Evolutionary conservation across 768 basidiomycete genomes (phyloP).

Genomic region (Rickenella mellea): DNA sequence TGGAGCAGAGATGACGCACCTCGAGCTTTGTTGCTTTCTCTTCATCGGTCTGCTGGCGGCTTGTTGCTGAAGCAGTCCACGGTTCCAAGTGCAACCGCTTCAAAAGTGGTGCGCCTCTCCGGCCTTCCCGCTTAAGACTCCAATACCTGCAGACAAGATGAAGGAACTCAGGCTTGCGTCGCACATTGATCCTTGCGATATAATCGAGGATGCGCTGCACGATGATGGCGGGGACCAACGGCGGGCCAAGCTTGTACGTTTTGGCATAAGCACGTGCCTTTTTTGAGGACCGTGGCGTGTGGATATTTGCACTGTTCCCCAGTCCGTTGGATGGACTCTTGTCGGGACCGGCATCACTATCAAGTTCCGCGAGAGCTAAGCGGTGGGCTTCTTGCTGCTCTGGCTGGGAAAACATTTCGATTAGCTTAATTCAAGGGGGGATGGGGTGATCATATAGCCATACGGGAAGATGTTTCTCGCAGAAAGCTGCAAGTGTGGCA

Average conservation of each 20-base stretch:
- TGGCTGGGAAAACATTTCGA: constrained; percentile 29
- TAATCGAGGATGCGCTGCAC: constrained; percentile 74
- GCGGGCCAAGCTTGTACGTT: constrained; percentile 86
- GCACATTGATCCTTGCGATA: constrained; percentile 53
- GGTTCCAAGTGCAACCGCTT: constrained; percentile 94
- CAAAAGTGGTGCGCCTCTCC: constrained; percentile 86
- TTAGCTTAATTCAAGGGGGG: background rate
- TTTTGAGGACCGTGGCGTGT: constrained; percentile 44
- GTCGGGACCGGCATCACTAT: constrained; percentile 19
- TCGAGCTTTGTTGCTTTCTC: constrained; percentile 78
- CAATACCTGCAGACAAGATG: constrained; percentile 81
- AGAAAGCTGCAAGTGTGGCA: constrained; percentile 67
- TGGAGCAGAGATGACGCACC: constrained; percentile 31
- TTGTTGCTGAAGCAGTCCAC: constrained; percentile 77
- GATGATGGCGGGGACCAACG: constrained; percentile 80
- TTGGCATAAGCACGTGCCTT: constrained; percentile 87
- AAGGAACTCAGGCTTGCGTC: constrained; percentile 73
- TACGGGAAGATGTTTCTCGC: constrained; percentile 88
- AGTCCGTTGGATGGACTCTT: constrained; percentile 12
- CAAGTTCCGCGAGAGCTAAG: constrained; percentile 47
- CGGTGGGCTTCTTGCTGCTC: constrained; percentile 58
- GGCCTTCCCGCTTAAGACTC: constrained; percentile 92
- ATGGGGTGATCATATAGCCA: too few species aligned
- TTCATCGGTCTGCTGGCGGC: constrained; percentile 63
- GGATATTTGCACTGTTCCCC: constrained; percentile 27